Base-by-base conservation (phyloP, 108 stramenopile genomes). In the Nitzschia sp. region DNA sequence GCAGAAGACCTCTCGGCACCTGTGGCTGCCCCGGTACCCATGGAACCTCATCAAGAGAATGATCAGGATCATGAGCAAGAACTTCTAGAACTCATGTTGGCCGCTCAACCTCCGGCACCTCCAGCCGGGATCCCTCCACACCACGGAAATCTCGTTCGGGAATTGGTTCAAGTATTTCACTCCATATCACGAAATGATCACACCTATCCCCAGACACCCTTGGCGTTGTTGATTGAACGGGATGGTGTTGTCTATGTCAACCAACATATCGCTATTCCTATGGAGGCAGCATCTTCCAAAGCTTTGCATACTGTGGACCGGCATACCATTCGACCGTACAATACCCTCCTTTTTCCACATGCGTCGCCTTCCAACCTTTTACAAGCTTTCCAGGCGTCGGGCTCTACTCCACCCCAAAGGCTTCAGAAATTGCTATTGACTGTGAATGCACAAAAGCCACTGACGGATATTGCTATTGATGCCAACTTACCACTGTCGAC, bases 221-320 rank as follows among this genome's bases (percentile, higher is more conserved):
- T 67, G 26, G 56, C 83, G 8, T 44, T 80, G 51, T 69, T 87
- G 7, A 77, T 71, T 37, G 84, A 79, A 41, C 62, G 83, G 64
- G 87, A 86, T 46, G 82, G 85, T 3, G 76, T 86, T 6, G 81
- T 93, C 7, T 88, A 89, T 62, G 80, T 93, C 25, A 91, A 93
- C 67, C 67, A 83, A 24, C 92, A 93, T 55, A 74, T 93, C 64
- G 88, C 89, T 7, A 84, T 91, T 7, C 82, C 83, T 20, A 82
- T 93, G 20, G 92, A 89, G 57, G 70, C 86, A 14, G 77, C 77
- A 5, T 24, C 59, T 8, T 42, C 66, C 26, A 53, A 63, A 8
- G 11, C 48, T 6, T 56, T 40, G 0, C 26, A 38, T 26, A 60
- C 43, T 14, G 19, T 26, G 14, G 63, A 66, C 63, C 43, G 60